phyloP scores from a whole-genome alignment of 306 rosid genomes.

The Cercis canadensis region DNA sequence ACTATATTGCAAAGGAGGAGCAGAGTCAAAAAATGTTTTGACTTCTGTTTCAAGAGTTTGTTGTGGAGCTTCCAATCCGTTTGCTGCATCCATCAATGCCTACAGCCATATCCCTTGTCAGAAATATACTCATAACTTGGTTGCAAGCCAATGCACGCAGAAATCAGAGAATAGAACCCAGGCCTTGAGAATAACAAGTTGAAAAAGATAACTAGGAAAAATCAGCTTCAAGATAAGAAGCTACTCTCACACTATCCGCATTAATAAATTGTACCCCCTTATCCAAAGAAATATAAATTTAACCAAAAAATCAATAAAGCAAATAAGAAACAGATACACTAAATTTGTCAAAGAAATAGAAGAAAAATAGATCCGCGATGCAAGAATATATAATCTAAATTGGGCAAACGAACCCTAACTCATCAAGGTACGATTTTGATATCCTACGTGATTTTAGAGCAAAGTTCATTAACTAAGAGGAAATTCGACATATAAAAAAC shows the following conservation, averaged over 20 bases:
- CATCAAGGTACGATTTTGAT: not conserved
- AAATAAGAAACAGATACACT: not conserved
- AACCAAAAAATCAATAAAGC: not conserved
- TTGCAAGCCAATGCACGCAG: not conserved
- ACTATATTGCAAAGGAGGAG: constrained; percentile 71
- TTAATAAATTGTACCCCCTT: not conserved
- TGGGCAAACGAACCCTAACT: not conserved
- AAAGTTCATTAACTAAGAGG: not conserved
- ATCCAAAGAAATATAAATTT: not conserved
- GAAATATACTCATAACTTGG: constrained; percentile 23
- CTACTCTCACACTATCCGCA: not conserved
- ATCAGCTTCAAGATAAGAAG: not conserved
- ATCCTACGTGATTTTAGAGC: not conserved
- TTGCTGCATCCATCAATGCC: constrained; percentile 59
- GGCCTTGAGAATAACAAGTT: not conserved
- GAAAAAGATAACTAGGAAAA: not conserved
- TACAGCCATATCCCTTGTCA: constrained; percentile 32
- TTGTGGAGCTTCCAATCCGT: constrained; percentile 40
- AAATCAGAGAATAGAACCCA: not conserved
- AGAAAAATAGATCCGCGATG: not conserved
- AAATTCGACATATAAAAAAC: not conserved
- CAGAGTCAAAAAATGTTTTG: constrained; percentile 76
- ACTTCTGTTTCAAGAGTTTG: constrained; percentile 56
- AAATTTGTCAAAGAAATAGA: not conserved
- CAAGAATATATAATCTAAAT: not conserved